phyloP scores from a whole-genome alignment of 176 grass and related monocot species.

The Zizania latifolia region DNA sequence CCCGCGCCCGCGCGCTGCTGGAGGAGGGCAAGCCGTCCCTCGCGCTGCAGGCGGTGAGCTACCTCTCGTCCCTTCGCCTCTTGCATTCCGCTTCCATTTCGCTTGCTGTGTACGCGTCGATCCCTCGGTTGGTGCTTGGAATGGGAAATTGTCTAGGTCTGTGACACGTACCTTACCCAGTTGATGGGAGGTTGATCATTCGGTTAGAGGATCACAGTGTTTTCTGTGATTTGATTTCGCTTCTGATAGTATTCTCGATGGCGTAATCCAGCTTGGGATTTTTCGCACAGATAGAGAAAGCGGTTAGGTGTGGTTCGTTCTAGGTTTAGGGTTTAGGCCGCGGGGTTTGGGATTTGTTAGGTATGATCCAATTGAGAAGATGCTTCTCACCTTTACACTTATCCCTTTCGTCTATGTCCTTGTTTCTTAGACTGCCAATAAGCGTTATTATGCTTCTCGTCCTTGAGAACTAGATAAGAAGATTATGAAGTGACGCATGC shows the following conservation, averaged over 20 bases:
- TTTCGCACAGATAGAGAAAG: neutral
- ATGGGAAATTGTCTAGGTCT: neutral
- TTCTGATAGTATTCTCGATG: neutral
- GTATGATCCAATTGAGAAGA: neutral
- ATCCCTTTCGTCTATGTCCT: neutral
- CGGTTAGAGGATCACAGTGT: neutral
- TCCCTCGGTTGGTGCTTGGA: neutral
- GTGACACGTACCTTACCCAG: neutral
- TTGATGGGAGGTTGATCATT: neutral
- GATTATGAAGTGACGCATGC: neutral
- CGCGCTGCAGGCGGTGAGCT: slow-evolving; percentile 73
- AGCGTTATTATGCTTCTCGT: neutral
- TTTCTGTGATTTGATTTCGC: neutral
- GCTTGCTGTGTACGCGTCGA: neutral
- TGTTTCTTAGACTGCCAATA: slow-evolving; percentile 18
- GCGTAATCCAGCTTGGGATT: neutral
- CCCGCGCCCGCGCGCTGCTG: slow-evolving; percentile 62
- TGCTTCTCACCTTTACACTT: slow-evolving; percentile 1
- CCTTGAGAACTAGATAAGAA: neutral
- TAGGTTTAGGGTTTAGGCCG: slow-evolving; percentile 27
- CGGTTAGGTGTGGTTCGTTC: slow-evolving; percentile 22
- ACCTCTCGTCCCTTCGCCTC: neutral
- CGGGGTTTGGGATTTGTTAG: slow-evolving; percentile 31
- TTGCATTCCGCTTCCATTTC: slow-evolving; percentile 18
- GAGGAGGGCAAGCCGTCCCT: slow-evolving; percentile 67